Evolutionary conservation across 2,329 filamentous ascomycete genomes (phyloP).

Genomic region (Alternaria metachromatica): DNA sequence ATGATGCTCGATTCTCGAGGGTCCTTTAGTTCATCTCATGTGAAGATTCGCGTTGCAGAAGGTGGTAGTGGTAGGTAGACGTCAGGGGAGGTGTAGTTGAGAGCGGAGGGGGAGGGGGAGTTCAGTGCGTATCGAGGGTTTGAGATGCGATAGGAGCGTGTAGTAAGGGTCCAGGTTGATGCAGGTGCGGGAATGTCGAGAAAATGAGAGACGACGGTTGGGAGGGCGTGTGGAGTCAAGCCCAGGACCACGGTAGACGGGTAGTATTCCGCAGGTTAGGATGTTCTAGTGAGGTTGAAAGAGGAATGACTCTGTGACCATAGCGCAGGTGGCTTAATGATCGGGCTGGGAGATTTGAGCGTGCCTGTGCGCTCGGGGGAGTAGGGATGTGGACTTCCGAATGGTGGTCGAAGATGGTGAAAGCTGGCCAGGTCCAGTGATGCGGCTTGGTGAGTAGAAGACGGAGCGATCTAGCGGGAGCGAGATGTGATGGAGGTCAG

Average conservation of each 20-base stretch:
- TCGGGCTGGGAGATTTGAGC: constrained; percentile 44
- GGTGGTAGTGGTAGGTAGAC: constrained; percentile 19
- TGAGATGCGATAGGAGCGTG: constrained; percentile 43
- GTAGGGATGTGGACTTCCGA: constrained; percentile 43
- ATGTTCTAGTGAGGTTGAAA: constrained; percentile 49
- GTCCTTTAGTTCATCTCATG: constrained; percentile 45
- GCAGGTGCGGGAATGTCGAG: constrained; percentile 47
- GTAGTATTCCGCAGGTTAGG: constrained; percentile 48
- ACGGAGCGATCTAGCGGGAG: constrained; percentile 33
- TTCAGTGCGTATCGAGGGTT: constrained; percentile 47
- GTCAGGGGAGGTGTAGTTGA: constrained; percentile 27
- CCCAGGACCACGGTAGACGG: constrained; percentile 53
- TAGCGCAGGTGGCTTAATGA: constrained; percentile 47
- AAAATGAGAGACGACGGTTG: constrained; percentile 52
- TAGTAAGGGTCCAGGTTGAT: constrained; percentile 51
- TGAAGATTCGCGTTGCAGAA: constrained; percentile 12
- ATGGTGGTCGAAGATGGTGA: constrained; percentile 26
- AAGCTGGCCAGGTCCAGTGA: constrained; percentile 31
- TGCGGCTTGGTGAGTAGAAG: constrained; percentile 18
- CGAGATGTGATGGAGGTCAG: constrained; percentile 31
- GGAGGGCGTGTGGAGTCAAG: constrained; percentile 50
- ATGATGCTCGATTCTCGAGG: constrained; percentile 12
- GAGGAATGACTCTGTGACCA: constrained; percentile 49
- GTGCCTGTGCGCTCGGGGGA: constrained; percentile 46
- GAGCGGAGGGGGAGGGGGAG: constrained; percentile 33